Evolutionary conservation across 345 rosid genomes (phyloP), one percentile per base, ranked within the genome.

Genomic region (Eucalyptus lansdowneana): DNA sequence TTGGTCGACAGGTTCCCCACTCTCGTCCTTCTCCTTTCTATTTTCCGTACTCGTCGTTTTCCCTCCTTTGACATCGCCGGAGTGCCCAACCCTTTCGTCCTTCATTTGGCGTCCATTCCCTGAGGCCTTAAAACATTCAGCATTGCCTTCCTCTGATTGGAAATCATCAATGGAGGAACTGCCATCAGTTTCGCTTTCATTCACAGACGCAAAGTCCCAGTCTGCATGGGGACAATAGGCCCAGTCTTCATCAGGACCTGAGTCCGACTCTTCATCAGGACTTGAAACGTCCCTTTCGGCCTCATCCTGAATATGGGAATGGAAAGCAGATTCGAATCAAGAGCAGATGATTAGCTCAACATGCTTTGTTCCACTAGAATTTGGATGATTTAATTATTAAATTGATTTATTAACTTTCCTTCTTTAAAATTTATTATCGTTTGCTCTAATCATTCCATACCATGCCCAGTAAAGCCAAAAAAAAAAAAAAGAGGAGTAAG

Each of bases 331-430:
- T 50, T 50, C 1, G 51, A 50, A 50, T 14, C 37, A 37, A 34
- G 37, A 37, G 37, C 51, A 50, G 51, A 50, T 3, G 6, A 50
- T 50, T 50, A 50, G 1, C 51, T 50, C 17, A 50, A 50, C 51
- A 50, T 50, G 51, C 51, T 50, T 50, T 50, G 51, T 50, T 50
- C 51, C 51, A 2, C 7, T 5, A 14, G 3, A 50, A 50, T 5
- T 50, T 50, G 51, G 51, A 50, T 1, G 51, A 1, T 50, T 50
- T 50, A 14, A 50, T 50, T 50, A 14, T 50, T 1, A 50, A 14
- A 50, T 14, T 14, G 0, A 50, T 50, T 50, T 50, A 2, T 14
- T 14, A 14, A 0, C 0, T 50, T 50, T 14, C 17, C 51, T 50
- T 50, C 51, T 50, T 14, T 50, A 37, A 50, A 50, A 50, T 14